Conservation (phyloP, 2,329 filamentous ascomycete genomes). For the Pseudocercospora musae region DNA sequence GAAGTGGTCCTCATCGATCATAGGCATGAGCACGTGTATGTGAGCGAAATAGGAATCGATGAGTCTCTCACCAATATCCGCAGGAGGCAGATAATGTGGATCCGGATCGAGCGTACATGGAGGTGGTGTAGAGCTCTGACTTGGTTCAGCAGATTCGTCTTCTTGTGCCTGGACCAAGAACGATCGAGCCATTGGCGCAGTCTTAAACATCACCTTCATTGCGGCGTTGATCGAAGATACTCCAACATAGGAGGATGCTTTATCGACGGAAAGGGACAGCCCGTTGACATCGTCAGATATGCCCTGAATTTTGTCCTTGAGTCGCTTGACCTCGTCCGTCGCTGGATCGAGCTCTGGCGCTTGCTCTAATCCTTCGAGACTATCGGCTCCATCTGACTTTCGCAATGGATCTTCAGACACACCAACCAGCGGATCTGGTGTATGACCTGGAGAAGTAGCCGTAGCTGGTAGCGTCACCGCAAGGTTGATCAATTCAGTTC, state of each 20-base stretch:
- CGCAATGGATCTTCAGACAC: slow-evolving; percentile 32
- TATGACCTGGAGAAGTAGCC: slow-evolving; percentile 33
- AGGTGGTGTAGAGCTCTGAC: slow-evolving; percentile 27
- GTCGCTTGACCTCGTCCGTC: slow-evolving; percentile 60
- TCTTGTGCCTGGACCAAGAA: slow-evolving; percentile 28
- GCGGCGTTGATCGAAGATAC: slow-evolving; percentile 34
- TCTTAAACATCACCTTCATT: slow-evolving; percentile 35
- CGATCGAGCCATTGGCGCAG: slow-evolving; percentile 28
- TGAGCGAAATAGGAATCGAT: slow-evolving; percentile 35
- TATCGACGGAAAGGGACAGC: slow-evolving; percentile 32
- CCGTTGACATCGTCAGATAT: slow-evolving; percentile 37
- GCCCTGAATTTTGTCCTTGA: slow-evolving; percentile 42
- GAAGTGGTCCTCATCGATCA: slow-evolving; percentile 35
- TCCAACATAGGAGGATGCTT: slow-evolving; percentile 33
- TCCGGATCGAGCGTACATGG: slow-evolving; percentile 22
- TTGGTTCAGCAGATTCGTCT: slow-evolving; percentile 29
- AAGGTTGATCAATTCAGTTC: slow-evolving; percentile 46
- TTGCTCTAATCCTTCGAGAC: slow-evolving; percentile 62
- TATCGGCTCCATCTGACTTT: slow-evolving; percentile 50
- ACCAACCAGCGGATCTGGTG: slow-evolving; percentile 5
- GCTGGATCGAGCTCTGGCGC: slow-evolving; percentile 63
- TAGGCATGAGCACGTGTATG: slow-evolving; percentile 34
- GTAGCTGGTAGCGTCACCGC: slow-evolving; percentile 43
- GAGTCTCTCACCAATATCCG: slow-evolving; percentile 29
- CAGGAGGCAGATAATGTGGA: slow-evolving; percentile 25